Evolutionary conservation across 2,329 filamentous ascomycete genomes (phyloP), one percentile per base, ranked within the genome.

Genomic region (Scedosporium aurantiacum): DNA sequence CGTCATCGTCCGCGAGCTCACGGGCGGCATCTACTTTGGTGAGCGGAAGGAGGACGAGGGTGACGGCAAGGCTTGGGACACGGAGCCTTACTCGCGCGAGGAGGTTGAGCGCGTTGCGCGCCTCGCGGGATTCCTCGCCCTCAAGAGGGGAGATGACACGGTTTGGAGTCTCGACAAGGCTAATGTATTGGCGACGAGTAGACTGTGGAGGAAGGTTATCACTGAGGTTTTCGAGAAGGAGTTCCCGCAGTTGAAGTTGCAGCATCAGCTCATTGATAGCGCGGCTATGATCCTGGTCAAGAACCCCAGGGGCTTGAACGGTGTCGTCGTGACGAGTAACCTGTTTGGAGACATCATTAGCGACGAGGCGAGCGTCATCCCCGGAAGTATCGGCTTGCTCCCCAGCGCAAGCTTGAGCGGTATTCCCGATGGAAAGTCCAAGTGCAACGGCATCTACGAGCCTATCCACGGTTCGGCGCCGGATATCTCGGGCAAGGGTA

Each of bases 201-300:
- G 93, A 50, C 78, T 97, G 68, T 97, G 93, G 93, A 82, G 93
- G 64, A 92, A 89, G 78, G 88, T 89, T 2, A 88, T 96, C 54
- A 86, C 83, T 47, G 90, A 96, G 76, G 82, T 91, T 63, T 93
- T 96, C 82, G 82, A 81, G 67, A 87, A 87, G 66, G 93, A 97
- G 79, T 97, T 95, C 78, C 91, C 93, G 2, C 84, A 93, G 72
- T 76, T 97, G 55, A 84, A 89, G 78, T 77, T 95, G 52, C 84
- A 86, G 66, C 93, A 96, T 74, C 92, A 97, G 73, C 82, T 97
- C 58, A 96, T 97, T 71, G 93, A 97, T 77, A 90, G 86, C 62
- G 93, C 93, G n/a, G 93, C 93, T 66, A 97, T 97, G 92, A 79
- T 97, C 68, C 91, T 97, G 88, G 84, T 97, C 71, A 97, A 96